phyloP scores from a whole-genome alignment of 208 protist species.

The Novymonas esmeraldas region DNA sequence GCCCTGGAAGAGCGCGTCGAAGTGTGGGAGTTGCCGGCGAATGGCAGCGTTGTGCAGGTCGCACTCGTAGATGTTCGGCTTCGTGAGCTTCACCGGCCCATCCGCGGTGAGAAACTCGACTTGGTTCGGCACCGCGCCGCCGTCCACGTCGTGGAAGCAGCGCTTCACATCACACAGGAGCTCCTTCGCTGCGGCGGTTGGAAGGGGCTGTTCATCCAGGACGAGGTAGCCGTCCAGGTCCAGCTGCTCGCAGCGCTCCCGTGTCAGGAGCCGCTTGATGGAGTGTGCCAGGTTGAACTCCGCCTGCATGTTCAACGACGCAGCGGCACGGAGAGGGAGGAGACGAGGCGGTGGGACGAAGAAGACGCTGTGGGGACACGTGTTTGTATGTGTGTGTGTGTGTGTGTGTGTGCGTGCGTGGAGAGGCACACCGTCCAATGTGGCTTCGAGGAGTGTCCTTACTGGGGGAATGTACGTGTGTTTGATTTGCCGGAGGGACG shows the following conservation, averaged over 20 bases:
- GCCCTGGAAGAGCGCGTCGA: constrained; percentile 36
- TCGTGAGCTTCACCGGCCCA: constrained; percentile 46
- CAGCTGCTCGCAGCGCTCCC: constrained; percentile 36
- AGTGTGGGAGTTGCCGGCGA: constrained; percentile 36
- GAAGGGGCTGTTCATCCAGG: constrained; percentile 31
- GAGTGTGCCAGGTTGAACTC: constrained; percentile 17
- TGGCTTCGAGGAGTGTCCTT: no score
- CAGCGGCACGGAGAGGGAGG: neutral
- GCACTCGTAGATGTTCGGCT: constrained; percentile 61
- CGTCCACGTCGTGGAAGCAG: constrained; percentile 43
- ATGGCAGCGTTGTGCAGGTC: constrained; percentile 44
- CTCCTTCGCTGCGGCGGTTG: constrained; percentile 14
- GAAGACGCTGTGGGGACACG: no score
- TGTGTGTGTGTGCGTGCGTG: no score
- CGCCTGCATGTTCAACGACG: neutral
- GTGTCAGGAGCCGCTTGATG: constrained; percentile 32
- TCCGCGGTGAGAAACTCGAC: constrained; percentile 48
- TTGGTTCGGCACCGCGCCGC: constrained; percentile 37
- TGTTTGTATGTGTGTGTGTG: no score
- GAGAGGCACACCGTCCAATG: no score
- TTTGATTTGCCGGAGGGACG: no score
- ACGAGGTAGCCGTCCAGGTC: constrained; percentile 46
- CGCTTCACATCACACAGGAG: constrained; percentile 34
- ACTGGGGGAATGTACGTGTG: no score
- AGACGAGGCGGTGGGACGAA: neutral